Evolutionary conservation across 495 filamentous ascomycete genomes (phyloP).

Genomic region (Halenospora varia): DNA sequence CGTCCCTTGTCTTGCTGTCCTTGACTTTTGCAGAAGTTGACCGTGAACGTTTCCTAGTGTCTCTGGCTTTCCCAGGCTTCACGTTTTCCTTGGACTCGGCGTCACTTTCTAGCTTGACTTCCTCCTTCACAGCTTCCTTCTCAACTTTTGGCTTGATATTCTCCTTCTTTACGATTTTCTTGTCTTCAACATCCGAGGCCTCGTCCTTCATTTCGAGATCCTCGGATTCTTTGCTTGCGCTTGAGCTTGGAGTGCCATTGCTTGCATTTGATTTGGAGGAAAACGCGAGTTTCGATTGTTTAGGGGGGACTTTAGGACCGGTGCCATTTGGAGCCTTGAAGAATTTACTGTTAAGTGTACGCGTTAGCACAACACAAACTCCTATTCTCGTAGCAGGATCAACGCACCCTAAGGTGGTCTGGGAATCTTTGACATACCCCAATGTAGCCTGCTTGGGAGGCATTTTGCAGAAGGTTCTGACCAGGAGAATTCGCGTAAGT

Average conservation of each 20-base stretch:
- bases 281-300: conserved; percentile 74
- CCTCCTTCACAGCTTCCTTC: too few relatives aligned
- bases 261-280: conserved; percentile 40
- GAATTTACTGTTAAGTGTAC: conserved; percentile 57
- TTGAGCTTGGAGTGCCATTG: conserved; percentile 10
- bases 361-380: conserved; percentile 6
- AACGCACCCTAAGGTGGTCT: conserved; percentile 81
- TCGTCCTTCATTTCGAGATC: conserved; percentile 25
- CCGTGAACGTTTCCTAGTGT: conserved; percentile 40
- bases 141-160: too few relatives aligned
- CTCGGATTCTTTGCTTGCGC: conserved; percentile 8
- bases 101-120: conserved; percentile 16
- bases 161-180: conserved; percentile 14
- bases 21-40: conserved; percentile 19
- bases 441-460: conserved; percentile 79
- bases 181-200: conserved; percentile 23
- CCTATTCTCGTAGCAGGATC: background rate
- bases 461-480: conserved; percentile 32
- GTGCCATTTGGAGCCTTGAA: conserved; percentile 55
- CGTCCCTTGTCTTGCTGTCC: conserved; percentile 25
- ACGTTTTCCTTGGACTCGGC: conserved; percentile 27
- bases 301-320: conserved; percentile 41
- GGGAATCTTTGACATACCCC: conserved; percentile 83
- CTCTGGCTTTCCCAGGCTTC: conserved; percentile 27
- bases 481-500: conserved; percentile 1